phyloP scores from a whole-genome alignment of 2,329 filamentous ascomycete genomes.

The Calonectria hawksworthii region DNA sequence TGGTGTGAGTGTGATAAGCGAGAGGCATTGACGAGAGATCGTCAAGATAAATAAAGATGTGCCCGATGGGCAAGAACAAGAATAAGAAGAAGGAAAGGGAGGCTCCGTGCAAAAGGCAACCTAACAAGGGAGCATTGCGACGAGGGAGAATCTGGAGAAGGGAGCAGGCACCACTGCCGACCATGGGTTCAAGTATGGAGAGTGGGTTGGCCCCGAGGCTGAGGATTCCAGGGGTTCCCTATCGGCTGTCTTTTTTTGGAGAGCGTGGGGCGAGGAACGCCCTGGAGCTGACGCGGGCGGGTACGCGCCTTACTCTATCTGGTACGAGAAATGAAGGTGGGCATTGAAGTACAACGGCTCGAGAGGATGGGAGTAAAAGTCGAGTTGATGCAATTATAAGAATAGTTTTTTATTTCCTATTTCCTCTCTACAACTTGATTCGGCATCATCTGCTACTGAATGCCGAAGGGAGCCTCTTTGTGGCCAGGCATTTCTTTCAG shows the following conservation, averaged over 20 bases:
- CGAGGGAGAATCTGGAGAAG: not conserved
- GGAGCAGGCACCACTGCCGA: not conserved
- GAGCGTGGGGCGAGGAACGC: constrained; percentile 8
- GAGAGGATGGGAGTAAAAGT: not conserved
- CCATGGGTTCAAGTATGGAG: constrained; percentile 5
- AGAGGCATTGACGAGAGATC: constrained; percentile 15
- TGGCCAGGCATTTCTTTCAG: not conserved
- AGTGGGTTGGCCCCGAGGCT: not conserved
- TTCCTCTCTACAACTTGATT: not conserved
- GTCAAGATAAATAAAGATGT: not conserved
- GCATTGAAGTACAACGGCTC: not conserved
- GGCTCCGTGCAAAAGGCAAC: not conserved
- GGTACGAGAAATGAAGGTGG: not conserved
- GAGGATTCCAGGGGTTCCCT: constrained; percentile 4
- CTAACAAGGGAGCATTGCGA: constrained; percentile 4
- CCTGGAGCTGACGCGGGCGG: constrained; percentile 1
- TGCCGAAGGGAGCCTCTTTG: not conserved
- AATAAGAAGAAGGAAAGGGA: not conserved
- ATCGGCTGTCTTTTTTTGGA: constrained; percentile 1
- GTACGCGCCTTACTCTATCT: constrained; percentile 11
- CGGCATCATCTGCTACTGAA: no score
- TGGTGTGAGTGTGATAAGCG: not conserved
- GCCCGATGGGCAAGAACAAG: not conserved
- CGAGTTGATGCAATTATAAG: not conserved
- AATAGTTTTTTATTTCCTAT: not conserved